Evolutionary conservation across 257 asterid species (phyloP).

Genomic region (Solanum commersonii): DNA sequence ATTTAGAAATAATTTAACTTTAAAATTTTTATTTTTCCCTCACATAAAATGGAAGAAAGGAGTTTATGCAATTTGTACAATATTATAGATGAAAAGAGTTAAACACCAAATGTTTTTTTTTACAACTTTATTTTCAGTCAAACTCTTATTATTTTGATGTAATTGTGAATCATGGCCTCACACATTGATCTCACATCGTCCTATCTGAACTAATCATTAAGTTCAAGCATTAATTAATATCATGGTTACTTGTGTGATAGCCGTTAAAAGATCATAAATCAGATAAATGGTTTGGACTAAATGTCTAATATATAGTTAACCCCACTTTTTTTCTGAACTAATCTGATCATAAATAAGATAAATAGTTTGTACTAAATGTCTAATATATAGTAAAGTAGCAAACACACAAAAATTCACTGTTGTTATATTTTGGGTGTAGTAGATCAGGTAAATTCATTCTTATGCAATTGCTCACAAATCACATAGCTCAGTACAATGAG

Average conservation of each 20-base stretch:
- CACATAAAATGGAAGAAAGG: background rate
- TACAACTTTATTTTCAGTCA: background rate
- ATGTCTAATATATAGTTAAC: background rate
- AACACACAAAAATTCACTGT: too few species aligned
- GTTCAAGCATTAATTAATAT: background rate
- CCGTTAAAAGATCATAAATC: background rate
- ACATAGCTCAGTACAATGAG: background rate
- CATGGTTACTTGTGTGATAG: background rate
- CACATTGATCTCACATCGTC: background rate
- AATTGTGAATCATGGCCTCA: background rate
- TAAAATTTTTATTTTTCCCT: background rate
- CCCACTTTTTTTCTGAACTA: background rate
- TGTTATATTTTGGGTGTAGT: background rate
- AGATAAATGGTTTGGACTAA: background rate
- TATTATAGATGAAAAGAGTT: background rate
- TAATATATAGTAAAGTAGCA: background rate
- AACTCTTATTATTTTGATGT: background rate
- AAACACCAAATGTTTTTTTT: background rate
- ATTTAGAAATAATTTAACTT: too few species aligned
- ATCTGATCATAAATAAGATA: background rate
- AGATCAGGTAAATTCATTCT: background rate
- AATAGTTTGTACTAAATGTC: background rate
- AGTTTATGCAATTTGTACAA: background rate
- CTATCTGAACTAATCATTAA: background rate
- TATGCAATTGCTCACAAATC: background rate